Percentiles rank a stretch among this genome's conserved stretches.
Conservation (phyloP, 768 basidiomycete genomes). For the Panus rudis region DNA sequence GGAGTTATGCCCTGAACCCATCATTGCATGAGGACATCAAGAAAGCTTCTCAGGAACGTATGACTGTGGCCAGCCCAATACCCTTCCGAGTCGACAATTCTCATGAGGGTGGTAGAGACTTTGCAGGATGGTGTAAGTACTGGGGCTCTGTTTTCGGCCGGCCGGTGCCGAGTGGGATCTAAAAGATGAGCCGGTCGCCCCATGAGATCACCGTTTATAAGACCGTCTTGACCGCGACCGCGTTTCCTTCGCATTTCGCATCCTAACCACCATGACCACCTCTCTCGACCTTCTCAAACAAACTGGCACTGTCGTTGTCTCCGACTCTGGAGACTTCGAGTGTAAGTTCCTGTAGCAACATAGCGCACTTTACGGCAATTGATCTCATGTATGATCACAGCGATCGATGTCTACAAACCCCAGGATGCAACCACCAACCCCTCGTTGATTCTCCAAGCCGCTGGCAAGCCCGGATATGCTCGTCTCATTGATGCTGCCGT, state of each 20-base stretch:
- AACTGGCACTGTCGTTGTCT: slow-evolving; percentile 93
- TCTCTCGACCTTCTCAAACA: slow-evolving; percentile 82
- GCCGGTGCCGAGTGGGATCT: no score
- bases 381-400: slow-evolving; percentile 36
- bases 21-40: no score
- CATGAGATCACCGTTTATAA: slow-evolving; percentile 11
- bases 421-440: slow-evolving; percentile 99
- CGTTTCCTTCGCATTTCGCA: slow-evolving; percentile 3
- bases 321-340: slow-evolving; percentile 96
- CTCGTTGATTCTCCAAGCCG: slow-evolving; percentile 87
- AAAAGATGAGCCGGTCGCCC: no score
- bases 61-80: no score
- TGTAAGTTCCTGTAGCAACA: slow-evolving; percentile 32
- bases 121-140: no score
- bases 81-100: no score
- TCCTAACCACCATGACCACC: slow-evolving; percentile 49
- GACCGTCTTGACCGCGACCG: slow-evolving; percentile 3
- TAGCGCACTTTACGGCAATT: slow-evolving; percentile 5
- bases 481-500: slow-evolving; percentile 74
- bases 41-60: no score
- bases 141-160: no score
- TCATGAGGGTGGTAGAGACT: no score
- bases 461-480: slow-evolving; percentile 82
- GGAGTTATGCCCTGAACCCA: no score
- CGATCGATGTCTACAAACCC: slow-evolving; percentile 95